Evolutionary conservation across 2,329 filamentous ascomycete species (phyloP), one percentile per base, ranked within the genome.

Genomic region (Trichophaea hybrida): DNA sequence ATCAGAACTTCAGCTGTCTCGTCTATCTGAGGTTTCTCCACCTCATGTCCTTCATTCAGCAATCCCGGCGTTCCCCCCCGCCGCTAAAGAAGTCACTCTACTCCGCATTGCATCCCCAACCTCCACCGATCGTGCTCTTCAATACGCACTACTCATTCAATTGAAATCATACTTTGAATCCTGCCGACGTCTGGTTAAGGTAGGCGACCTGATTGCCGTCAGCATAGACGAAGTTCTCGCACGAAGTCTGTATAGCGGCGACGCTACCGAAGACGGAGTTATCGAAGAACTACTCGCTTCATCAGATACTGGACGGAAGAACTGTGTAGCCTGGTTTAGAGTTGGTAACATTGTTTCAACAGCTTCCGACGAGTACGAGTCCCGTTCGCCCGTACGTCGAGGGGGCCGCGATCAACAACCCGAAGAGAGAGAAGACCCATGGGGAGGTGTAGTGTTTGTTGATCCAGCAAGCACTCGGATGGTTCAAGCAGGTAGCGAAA

Each of bases 91-190:
- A 69, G 87, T 97, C 57, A 94, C 86, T 0, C 76, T 98, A 44
- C 79, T 91, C 51, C 93, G 95, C 67, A 82, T 98, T 46, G 84
- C 89, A 8, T 95, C 90, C 0, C 93, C 93, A 0, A 76, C 93
- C 6, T 91, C 90, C 0, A 90, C 86, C 2, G 91, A 97, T 68
- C 80, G 88, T 50, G 80, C 85, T 1, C 79, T 95, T 7, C 90
- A 97, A 69, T 86, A 88, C 5, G 87, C 87, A 4, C 79, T 97
- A 4, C 84, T 97, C 66, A 84, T 87, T 15, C 89, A 88, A 0
- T 73, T 98, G 46, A 96, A 96, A 71, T 82, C 82, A 43, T 85
- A 96, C 70, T 96, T 98, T 71, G 86, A 94, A 65, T 81, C 81
- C 58, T 88, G 86, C 68, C 80, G 85, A 59, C 82, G 93, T 3